Evolutionary conservation across 495 filamentous ascomycete species (phyloP), one percentile per base, ranked within the genome.

Genomic region (Margaritispora aquatica): DNA sequence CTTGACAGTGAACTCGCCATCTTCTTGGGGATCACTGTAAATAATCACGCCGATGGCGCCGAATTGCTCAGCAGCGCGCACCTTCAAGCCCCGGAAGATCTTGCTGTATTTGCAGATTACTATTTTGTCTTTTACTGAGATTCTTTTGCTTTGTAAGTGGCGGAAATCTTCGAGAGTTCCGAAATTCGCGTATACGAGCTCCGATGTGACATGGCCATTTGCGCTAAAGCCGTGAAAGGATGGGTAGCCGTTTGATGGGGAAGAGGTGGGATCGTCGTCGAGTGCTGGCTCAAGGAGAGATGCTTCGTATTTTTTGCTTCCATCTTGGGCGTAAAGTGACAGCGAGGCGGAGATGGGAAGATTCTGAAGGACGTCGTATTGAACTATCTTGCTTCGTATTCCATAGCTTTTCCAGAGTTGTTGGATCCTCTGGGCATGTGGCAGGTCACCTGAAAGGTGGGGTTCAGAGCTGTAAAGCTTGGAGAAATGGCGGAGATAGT

Each of bases 361-460:
- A 69, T 96, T 96, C 57, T 96, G 69, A 63, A 94, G 96, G 36
- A 90, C 82, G 60, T 96, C 90, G 67, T 97, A 97, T n/a, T 85
- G 70, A 20, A 84, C 85, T 61, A 97, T 84, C 19, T 36, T n/a
- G 55, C 86, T 75, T 57, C 80, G 70, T 54, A 97, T 72, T 1
- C 93, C 93, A 65, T 87, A 92, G 60, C 89, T 84, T 63, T 84
- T 75, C 90, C 90, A 97, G 15, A n/a, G 4, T 44, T 44, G 38
- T n/a, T 44, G 38, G 38, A 44, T 44, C 15, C 38, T 44, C 38
- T 44, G 38, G 19, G 38, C 38, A 44, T 44, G 38, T 9, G 15
- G 15, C 3, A 44, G 38, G 17, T 44, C 38, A 17, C 38, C 38
- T 44, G 38, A 44, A 10, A 44, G 17, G 38, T 44, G 38, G 38